Percentiles rank a stretch among this genome's conserved stretches.
Evolutionary conservation across 2,329 filamentous ascomycete genomes (phyloP).

Genomic region (Colletotrichum sp.): DNA sequence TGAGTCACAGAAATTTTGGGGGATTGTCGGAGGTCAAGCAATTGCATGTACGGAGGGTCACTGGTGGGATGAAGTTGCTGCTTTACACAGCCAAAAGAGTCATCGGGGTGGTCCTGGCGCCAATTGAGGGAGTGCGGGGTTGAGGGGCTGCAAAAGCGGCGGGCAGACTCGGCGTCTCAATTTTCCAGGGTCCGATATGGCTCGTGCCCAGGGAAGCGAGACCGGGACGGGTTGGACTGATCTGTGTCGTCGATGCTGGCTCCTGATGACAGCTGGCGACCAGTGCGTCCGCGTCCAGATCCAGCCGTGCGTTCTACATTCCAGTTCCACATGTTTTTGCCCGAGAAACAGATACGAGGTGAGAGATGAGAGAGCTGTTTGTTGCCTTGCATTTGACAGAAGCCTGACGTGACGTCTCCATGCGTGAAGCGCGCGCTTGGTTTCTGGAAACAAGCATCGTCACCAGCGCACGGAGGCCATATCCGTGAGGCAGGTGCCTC

Average conservation of each 20-base stretch:
- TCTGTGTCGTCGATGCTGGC: not conserved
- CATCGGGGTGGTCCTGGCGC: not conserved
- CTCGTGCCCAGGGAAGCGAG: not conserved
- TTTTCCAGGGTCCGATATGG: constrained; percentile 22
- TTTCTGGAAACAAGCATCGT: not conserved
- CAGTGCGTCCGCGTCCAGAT: not conserved
- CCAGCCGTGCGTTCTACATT: not conserved
- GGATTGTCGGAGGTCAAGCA: constrained; percentile 16
- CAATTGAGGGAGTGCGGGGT: constrained; percentile 5
- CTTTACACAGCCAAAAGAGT: not conserved
- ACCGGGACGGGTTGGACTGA: not conserved
- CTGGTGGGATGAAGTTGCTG: constrained; percentile 16
- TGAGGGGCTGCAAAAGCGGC: constrained; percentile 20
- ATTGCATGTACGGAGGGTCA: constrained; percentile 3
- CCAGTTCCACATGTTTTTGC: not conserved
- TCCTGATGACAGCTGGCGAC: constrained; percentile 5
- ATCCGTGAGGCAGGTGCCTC: not conserved
- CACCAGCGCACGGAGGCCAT: not conserved
- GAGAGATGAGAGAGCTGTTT: not conserved
- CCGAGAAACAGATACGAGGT: not conserved
- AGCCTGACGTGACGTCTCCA: not conserved
- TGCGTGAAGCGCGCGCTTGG: not conserved
- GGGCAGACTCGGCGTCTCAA: constrained; percentile 15
- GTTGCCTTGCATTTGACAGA: not conserved
- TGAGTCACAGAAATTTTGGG: constrained; percentile 49